phyloP scores from a whole-genome alignment of 129 eudicot genomes.

The Helianthus annuus region HanXRQr2.0-SUNRISE NC_035445.2:88347613-88348112 shows the following conservation, averaged over 20 bases:
- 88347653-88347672: slow-evolving; percentile 13
- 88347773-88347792: slow-evolving; percentile 83
- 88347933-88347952: slow-evolving; percentile 91
- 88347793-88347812: slow-evolving; percentile 92
- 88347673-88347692: background rate
- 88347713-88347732: background rate
- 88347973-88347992: slow-evolving; percentile 74
- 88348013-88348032: slow-evolving; percentile 97
- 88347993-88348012: slow-evolving; percentile 86
- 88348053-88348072: slow-evolving; percentile 44
- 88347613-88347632: slow-evolving; percentile 85
- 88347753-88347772: slow-evolving; percentile 95
- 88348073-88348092: slow-evolving; percentile 26
- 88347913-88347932: slow-evolving; percentile 99
- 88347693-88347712: background rate
- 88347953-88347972: slow-evolving; percentile 70
- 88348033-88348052: slow-evolving; percentile 73
- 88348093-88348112: slow-evolving; percentile 1
- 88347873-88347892: slow-evolving; percentile 13
- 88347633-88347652: slow-evolving; percentile 96
- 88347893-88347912: slow-evolving; percentile 64
- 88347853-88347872: background rate
- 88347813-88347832: slow-evolving; percentile 95
- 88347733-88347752: slow-evolving; percentile 55
- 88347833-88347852: slow-evolving; percentile 3